Base-by-base conservation (phyloP, 192 early-diverging fungal species). In the Mortierella hygrophila region DNA sequence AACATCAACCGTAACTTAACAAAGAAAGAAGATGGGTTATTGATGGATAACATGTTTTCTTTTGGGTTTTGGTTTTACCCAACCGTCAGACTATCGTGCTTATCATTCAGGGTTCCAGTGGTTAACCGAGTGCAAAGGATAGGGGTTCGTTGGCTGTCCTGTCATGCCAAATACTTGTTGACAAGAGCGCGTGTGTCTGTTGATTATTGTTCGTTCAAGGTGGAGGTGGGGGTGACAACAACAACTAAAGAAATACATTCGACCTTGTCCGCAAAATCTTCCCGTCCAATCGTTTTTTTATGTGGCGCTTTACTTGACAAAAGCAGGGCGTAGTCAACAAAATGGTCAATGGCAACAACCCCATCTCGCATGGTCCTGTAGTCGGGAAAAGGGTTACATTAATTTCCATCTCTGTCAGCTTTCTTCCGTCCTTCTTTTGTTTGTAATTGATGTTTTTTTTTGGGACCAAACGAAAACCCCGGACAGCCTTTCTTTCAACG, bases 241-340 rank as follows among this genome's bases (percentile, higher is more conserved):
- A 70, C 38, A 32, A 26, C 26, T 6, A 52, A 52, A 18, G 5
- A 2, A 52, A 52, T 20, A 18, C 18, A 52, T 20, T 21, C 49
- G 32, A 65, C 60, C 60, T 65, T 65, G 60, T 65, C 11, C 60
- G 35, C 13, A 11, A 65, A 65, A 65, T 65, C 29, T 65, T 65
- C 60, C 60, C 60, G 29, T 65, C 60, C 60, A 65, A 65, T 65
- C 60, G 60, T 65, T 65, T 65, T 32, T 65, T 65, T 26, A 32
- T 65, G 29, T 65, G 26, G 26, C 35, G 21, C 32, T 20, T 13
- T 41, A 3, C 42, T 71, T 15, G 11, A 46, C 11, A 13, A 69
- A 2, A 0, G 29, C 8, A 40, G 10, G 26, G 41, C 72, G 60
- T 63, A 63, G 26, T 29, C 60, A 65, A 65, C 60, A 13, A 23